Conservation (phyloP, 768 basidiomycete genomes). For the Pleurotus cornucopiae region DNA sequence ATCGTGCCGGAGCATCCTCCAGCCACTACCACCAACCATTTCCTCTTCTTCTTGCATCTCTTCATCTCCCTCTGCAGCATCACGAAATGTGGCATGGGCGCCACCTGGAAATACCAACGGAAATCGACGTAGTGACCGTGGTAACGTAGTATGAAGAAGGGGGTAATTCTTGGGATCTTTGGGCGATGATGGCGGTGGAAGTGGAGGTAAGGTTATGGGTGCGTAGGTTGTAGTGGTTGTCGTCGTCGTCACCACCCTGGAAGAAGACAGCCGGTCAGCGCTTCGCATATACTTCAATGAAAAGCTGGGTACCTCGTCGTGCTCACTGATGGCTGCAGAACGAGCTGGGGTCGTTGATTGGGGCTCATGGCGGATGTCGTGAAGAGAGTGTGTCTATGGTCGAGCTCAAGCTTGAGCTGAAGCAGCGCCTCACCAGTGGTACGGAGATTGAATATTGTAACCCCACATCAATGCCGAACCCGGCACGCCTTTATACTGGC, state of each 20-base stretch:
- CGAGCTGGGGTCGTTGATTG: slow-evolving; percentile 60
- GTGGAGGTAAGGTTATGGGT: slow-evolving; percentile 75
- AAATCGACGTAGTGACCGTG: slow-evolving; percentile 67
- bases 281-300: slow-evolving; percentile 3
- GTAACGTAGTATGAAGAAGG: slow-evolving; percentile 70
- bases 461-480: too few species aligned
- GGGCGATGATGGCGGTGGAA: slow-evolving; percentile 67
- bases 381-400: not conserved
- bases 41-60: slow-evolving; percentile 74
- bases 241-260: slow-evolving; percentile 85
- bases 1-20: slow-evolving; percentile 72
- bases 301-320: slow-evolving; percentile 67
- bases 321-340: slow-evolving; percentile 77
- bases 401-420: not conserved
- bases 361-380: slow-evolving; percentile 46
- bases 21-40: slow-evolving; percentile 60
- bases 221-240: slow-evolving; percentile 88
- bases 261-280: slow-evolving; percentile 19
- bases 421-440: too few species aligned
- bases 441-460: too few species aligned
- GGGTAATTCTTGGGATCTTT: slow-evolving; percentile 81
- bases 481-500: too few species aligned
- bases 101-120: slow-evolving; percentile 81
- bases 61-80: slow-evolving; percentile 58
- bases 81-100: slow-evolving; percentile 73